Conservation (phyloP, 768 basidiomycete species). For the Tricholoma sp. region DNA sequence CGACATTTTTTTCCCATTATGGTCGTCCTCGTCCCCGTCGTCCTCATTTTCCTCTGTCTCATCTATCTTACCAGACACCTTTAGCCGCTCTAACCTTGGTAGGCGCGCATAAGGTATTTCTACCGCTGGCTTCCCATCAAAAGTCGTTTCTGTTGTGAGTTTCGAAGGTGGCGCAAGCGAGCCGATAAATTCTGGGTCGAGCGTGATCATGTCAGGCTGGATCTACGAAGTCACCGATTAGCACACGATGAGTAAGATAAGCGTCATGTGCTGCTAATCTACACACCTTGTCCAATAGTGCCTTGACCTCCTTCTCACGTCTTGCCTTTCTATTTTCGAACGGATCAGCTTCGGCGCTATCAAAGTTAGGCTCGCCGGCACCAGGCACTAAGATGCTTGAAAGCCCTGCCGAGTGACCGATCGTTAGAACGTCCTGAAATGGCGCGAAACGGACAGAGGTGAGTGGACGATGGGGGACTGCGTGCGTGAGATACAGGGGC, state of each 20-base stretch:
- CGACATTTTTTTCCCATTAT: constrained; percentile 24
- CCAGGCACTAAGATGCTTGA: constrained; percentile 89
- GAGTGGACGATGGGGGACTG: constrained; percentile 76
- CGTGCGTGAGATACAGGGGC: constrained; percentile 86
- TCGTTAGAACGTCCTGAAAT: constrained; percentile 78
- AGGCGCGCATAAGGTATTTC: constrained; percentile 66
- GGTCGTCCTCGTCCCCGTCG: constrained; percentile 35
- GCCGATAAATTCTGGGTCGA: constrained; percentile 75
- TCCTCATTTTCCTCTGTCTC: constrained; percentile 47
- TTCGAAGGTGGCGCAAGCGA: constrained; percentile 59
- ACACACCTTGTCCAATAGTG: constrained; percentile 80
- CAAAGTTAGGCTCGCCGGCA: constrained; percentile 91
- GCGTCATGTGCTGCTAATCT: not conserved
- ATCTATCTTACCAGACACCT: constrained; percentile 70
- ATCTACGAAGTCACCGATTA: constrained; percentile 43
- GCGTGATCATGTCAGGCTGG: constrained; percentile 86
- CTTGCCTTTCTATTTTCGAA: constrained; percentile 81
- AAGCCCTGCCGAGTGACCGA: constrained; percentile 76
- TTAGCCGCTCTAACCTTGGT: constrained; percentile 72
- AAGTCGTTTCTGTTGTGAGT: constrained; percentile 43
- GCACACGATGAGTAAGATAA: not conserved
- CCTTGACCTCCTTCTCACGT: constrained; percentile 87
- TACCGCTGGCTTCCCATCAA: constrained; percentile 33
- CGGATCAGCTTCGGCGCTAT: constrained; percentile 90
- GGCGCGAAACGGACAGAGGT: constrained; percentile 79